Evolutionary conservation across 805 yeast genomes (phyloP), one percentile per base, ranked within the genome.

Genomic region (Suhomyces canberraensis): DNA sequence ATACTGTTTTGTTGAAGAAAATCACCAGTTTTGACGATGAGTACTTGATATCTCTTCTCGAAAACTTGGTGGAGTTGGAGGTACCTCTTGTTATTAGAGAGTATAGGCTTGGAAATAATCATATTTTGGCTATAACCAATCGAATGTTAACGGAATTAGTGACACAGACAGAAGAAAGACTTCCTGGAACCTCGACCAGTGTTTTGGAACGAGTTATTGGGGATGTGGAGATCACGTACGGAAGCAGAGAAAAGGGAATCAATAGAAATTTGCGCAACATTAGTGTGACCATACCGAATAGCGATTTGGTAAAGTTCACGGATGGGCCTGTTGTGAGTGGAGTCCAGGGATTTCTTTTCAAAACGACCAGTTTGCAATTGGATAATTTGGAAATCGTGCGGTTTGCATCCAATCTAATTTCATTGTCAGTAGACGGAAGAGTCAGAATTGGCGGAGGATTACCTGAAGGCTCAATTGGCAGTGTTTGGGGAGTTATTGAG

Each of bases 391-490:
- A 40, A 6, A 34, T 61, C 6, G 31, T 31, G 4, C 50, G 46
- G 36, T 48, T 60, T 30, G 39, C 41, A 7, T 44, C 57, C 14
- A 35, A 39, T 11, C 28, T 56, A 11, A 22, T 57, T 11, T 46
- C 43, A 31, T 32, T 58, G 6, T 42, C 52, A 2, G 38, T 36
- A 7, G 62, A 58, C 11, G 64, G 62, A 11, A 51, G 40, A 30
- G 28, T 57, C 15, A 52, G 48, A 25, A 31, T 57, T 13, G 37
- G 36, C 18, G 37, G 47, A 24, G 36, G 31, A 7, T 17, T 28
- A 11, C 29, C 31, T 20, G 34, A 17, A 8, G 26, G 19, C 5
- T 15, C 20, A 11, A 33, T 41, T 11, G 37, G 41, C 6, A 19
- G 46, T 9, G 48, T 51, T 11, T 51, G 53, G 55, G 34, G 35